Conservation (phyloP, 306 rosid species). For the Vicia sativa region DNA sequence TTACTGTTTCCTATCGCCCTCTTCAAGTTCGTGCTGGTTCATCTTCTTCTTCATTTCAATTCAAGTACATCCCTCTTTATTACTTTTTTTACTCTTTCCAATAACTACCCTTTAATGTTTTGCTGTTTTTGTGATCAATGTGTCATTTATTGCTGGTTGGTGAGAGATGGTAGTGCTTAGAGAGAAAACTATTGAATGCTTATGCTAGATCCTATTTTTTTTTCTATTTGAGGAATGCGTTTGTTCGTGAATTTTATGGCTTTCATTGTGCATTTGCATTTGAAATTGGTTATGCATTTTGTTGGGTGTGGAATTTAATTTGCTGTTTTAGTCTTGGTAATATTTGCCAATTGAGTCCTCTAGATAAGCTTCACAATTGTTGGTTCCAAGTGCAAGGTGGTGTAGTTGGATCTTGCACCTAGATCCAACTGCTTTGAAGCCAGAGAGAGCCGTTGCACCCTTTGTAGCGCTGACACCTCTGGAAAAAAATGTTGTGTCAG, state of each 20-base stretch:
- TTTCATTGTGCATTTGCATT: not conserved
- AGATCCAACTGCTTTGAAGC: not conserved
- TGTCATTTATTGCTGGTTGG: not conserved
- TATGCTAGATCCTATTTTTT: too few species aligned
- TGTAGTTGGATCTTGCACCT: not conserved
- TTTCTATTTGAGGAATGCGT: too few species aligned
- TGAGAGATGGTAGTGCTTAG: not conserved
- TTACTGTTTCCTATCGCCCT: not conserved
- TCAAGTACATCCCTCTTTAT: not conserved
- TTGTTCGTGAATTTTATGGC: too few species aligned
- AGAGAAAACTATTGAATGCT: not conserved
- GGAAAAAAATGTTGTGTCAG: too few species aligned
- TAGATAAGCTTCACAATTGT: not conserved
- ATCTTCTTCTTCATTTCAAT: slow-evolving; percentile 7
- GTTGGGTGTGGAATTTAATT: not conserved
- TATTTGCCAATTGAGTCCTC: not conserved
- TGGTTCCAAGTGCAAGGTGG: not conserved
- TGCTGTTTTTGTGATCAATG: not conserved
- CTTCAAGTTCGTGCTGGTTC: slow-evolving; percentile 2
- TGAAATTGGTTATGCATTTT: not conserved
- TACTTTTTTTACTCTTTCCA: not conserved
- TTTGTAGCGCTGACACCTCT: too few species aligned
- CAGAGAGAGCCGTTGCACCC: not conserved
- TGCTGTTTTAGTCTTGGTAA: not conserved
- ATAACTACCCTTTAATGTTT: too few species aligned